A percentile compares a stretch with the other conserved stretches of the same genome.
Evolutionary conservation across 2,329 filamentous ascomycete species (phyloP).

Genomic region (Colletotrichum aenigma): DNA sequence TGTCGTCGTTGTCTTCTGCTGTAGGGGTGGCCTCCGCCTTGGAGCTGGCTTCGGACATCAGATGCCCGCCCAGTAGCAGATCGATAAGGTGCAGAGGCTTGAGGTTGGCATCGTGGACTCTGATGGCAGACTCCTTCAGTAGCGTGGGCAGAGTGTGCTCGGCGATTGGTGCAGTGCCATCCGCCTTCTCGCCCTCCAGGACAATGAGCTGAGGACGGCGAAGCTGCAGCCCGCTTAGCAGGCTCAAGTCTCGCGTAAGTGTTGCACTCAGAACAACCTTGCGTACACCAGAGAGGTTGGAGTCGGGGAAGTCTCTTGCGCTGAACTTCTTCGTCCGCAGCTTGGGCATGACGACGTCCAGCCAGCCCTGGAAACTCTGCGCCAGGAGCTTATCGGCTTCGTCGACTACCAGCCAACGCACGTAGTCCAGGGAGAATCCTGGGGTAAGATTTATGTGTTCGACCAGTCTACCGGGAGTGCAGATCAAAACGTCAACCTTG

Average conservation of each 20-base stretch:
- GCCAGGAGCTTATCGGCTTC: slow-evolving; percentile 92
- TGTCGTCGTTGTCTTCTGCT: slow-evolving; percentile 23
- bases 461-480: slow-evolving; percentile 89
- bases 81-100: slow-evolving; percentile 88
- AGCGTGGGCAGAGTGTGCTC: slow-evolving; percentile 64
- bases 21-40: slow-evolving; percentile 4
- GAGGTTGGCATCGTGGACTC: slow-evolving; percentile 70
- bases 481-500: slow-evolving; percentile 86
- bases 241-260: slow-evolving; percentile 84
- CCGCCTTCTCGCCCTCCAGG: slow-evolving; percentile 60
- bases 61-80: slow-evolving; percentile 65
- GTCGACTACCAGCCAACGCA: slow-evolving; percentile 90
- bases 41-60: slow-evolving; percentile 32
- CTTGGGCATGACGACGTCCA: slow-evolving; percentile 71
- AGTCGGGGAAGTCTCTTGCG: slow-evolving; percentile 57
- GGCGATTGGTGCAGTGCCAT: slow-evolving; percentile 43
- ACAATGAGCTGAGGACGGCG: slow-evolving; percentile 77
- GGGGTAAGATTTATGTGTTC: slow-evolving; percentile 87
- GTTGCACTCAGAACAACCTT: slow-evolving; percentile 93
- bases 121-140: slow-evolving; percentile 69
- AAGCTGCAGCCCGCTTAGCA: slow-evolving; percentile 76
- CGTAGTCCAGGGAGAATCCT: slow-evolving; percentile 77
- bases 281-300: slow-evolving; percentile 61
- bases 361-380: slow-evolving; percentile 92
- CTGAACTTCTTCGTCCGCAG: slow-evolving; percentile 56